phyloP scores from a whole-genome alignment of 1,139 yeast species.

The Groenewaldozyma auringiensis region DNA sequence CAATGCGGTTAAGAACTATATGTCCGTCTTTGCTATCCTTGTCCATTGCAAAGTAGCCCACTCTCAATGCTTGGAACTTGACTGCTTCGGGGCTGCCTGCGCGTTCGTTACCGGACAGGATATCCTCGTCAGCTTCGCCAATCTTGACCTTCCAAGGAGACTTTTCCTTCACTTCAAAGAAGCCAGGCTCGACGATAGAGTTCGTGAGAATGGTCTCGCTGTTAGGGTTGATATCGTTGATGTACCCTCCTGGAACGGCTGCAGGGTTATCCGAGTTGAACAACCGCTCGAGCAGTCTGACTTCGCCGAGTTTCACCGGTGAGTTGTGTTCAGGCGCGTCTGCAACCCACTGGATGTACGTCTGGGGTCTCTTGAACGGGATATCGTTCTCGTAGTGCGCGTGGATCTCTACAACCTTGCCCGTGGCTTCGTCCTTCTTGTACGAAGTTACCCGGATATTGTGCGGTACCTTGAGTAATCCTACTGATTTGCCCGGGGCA shows the following conservation, averaged over 20 bases:
- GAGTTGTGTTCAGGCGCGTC: slow-evolving; percentile 51
- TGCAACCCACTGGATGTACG: slow-evolving; percentile 96
- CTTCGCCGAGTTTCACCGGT: slow-evolving; percentile 61
- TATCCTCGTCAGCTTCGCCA: slow-evolving; percentile 23
- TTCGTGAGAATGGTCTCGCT: slow-evolving; percentile 60
- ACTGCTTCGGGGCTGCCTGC: slow-evolving; percentile 68
- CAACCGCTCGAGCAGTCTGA: slow-evolving; percentile 79
- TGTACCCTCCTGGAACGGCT: slow-evolving; percentile 78
- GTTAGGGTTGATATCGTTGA: slow-evolving; percentile 72
- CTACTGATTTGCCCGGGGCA: slow-evolving; percentile 92
- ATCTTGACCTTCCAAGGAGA: slow-evolving; percentile 64
- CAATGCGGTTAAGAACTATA: slow-evolving; percentile 77
- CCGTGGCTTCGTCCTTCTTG: slow-evolving; percentile 49
- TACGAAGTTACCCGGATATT: slow-evolving; percentile 67
- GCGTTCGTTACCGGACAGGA: slow-evolving; percentile 48
- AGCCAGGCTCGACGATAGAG: slow-evolving; percentile 75
- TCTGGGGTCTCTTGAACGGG: slow-evolving; percentile 67
- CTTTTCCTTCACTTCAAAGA: slow-evolving; percentile 54
- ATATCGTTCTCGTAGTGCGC: slow-evolving; percentile 69
- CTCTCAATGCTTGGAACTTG: slow-evolving; percentile 96
- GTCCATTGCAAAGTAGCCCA: slow-evolving; percentile 92
- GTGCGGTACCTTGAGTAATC: slow-evolving; percentile 87
- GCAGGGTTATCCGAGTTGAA: slow-evolving; percentile 90
- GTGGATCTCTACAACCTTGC: slow-evolving; percentile 60
- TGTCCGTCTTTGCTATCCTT: slow-evolving; percentile 56